phyloP scores from a whole-genome alignment of 2,329 filamentous ascomycete species.

The Teratosphaeria epicoccoides region DNA sequence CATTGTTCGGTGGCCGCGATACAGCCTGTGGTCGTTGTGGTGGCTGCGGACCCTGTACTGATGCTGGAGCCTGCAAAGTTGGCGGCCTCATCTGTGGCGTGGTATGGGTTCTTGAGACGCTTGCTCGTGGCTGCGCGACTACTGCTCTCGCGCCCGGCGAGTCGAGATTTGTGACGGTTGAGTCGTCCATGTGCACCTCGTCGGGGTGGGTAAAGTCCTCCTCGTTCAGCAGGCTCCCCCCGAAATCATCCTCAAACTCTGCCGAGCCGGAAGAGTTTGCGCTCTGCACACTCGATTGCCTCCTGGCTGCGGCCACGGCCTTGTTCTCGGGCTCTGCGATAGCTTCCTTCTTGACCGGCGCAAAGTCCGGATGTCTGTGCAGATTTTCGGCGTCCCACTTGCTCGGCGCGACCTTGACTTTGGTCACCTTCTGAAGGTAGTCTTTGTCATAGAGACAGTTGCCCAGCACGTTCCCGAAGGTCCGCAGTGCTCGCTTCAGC shows the following conservation, averaged over 20 bases:
- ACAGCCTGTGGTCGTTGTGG: constrained; percentile 16
- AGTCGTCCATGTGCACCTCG: constrained; percentile 52
- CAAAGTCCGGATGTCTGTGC: constrained; percentile 69
- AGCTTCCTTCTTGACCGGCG: constrained; percentile 47
- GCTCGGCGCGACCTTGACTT: constrained; percentile 68
- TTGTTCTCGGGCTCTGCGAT: constrained; percentile 12
- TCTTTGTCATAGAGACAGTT: constrained; percentile 98
- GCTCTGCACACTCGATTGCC: constrained; percentile 26
- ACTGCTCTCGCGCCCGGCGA: constrained; percentile 13
- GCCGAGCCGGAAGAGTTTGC: constrained; percentile 23
- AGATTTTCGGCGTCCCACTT: constrained; percentile 72
- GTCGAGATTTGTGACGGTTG: constrained; percentile 10
- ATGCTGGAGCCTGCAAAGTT: constrained; percentile 17
- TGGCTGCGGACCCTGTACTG: constrained; percentile 8
- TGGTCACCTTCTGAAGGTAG: constrained; percentile 80
- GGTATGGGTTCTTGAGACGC: constrained; percentile 20
- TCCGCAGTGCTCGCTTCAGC: constrained; percentile 77
- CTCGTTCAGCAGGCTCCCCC: constrained; percentile 46
- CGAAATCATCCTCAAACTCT: constrained; percentile 47
- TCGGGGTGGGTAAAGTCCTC: constrained; percentile 56
- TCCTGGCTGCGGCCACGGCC: constrained; percentile 6
- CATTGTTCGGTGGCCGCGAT: constrained; percentile 12
- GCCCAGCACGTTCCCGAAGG: constrained; percentile 92
- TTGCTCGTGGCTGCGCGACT: constrained; percentile 10
- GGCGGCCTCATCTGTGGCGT: constrained; percentile 23